A percentile compares a stretch with the other conserved stretches of the same genome.
Evolutionary conservation across 306 rosid genomes (phyloP).

Genomic region (Chamaecrista fasciculata): DNA sequence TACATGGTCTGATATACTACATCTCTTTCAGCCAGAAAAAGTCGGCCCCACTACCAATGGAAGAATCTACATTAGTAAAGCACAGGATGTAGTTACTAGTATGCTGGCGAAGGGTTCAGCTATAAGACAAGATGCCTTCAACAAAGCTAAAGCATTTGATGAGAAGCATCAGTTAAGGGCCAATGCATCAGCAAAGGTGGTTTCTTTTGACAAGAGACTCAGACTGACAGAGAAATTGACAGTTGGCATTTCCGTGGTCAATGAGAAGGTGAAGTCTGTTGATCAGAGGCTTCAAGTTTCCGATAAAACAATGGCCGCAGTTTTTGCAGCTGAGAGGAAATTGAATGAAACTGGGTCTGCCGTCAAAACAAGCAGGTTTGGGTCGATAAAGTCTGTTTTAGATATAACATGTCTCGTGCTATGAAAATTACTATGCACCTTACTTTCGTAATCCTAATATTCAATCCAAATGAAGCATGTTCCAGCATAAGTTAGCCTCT

Average conservation of each 20-base stretch:
- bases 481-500: neutral
- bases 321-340: constrained; percentile 85
- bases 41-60: constrained; percentile 41
- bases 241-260: constrained; percentile 75
- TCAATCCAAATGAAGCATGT: neutral
- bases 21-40: constrained; percentile 48
- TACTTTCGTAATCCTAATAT: neutral
- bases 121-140: constrained; percentile 80
- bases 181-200: constrained; percentile 84
- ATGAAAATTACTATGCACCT: neutral
- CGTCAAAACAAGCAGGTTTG: constrained; percentile 90
- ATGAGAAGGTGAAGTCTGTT: constrained; percentile 87
- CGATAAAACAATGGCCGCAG: constrained; percentile 90
- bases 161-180: constrained; percentile 83
- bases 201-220: constrained; percentile 77
- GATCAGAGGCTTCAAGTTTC: constrained; percentile 90
- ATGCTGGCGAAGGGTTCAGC: constrained; percentile 85
- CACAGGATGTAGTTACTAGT: constrained; percentile 75
- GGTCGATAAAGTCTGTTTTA: neutral
- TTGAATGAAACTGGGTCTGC: constrained; percentile 89
- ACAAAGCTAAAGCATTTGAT: constrained; percentile 96
- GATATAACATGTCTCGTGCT: neutral
- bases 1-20: constrained; percentile 9
- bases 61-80: constrained; percentile 65
- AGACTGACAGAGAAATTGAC: constrained; percentile 80